Conservation (phyloP, 352 stramenopile species). For the Phytophthora multivora region DNA sequence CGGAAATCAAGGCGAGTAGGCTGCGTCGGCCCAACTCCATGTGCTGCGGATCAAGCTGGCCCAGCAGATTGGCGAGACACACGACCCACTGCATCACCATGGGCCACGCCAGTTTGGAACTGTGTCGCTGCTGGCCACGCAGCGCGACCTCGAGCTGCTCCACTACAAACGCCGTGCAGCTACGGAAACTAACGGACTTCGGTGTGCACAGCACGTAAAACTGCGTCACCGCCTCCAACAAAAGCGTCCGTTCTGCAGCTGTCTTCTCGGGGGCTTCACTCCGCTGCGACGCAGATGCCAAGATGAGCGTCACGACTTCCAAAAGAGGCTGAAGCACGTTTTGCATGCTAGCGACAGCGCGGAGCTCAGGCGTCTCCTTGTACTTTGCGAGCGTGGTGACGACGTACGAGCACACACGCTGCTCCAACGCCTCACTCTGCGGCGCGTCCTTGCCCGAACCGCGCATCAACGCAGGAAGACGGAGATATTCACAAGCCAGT, state of each 20-base stretch:
- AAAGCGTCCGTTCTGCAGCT: constrained; percentile 35
- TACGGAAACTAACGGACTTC: constrained; percentile 74
- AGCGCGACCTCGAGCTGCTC: constrained; percentile 57
- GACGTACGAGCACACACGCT: constrained; percentile 58
- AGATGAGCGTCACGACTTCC: constrained; percentile 60
- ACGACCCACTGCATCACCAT: constrained; percentile 74
- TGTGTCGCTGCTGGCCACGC: constrained; percentile 31
- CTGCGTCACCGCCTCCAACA: constrained; percentile 64
- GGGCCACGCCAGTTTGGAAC: constrained; percentile 49
- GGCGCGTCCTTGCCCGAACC: constrained; percentile 15
- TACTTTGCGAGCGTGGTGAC: constrained; percentile 67
- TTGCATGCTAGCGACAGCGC: constrained; percentile 61
- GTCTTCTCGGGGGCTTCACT: not conserved
- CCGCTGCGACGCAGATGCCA: constrained; percentile 26
- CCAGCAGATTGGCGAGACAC: constrained; percentile 67
- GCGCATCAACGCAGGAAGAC: constrained; percentile 26
- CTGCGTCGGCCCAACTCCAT: constrained; percentile 66
- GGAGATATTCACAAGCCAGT: constrained; percentile 64
- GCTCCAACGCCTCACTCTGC: constrained; percentile 37
- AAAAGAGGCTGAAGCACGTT: constrained; percentile 65
- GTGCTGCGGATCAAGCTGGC: constrained; percentile 59
- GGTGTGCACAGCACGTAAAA: constrained; percentile 74
- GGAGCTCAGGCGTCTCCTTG: constrained; percentile 60
- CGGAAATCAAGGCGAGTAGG: constrained; percentile 70
- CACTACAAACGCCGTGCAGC: constrained; percentile 74